Evolutionary conservation across 1,284 basidiomycete genomes (phyloP).

Genomic region (Exsudoporus floridanus): DNA sequence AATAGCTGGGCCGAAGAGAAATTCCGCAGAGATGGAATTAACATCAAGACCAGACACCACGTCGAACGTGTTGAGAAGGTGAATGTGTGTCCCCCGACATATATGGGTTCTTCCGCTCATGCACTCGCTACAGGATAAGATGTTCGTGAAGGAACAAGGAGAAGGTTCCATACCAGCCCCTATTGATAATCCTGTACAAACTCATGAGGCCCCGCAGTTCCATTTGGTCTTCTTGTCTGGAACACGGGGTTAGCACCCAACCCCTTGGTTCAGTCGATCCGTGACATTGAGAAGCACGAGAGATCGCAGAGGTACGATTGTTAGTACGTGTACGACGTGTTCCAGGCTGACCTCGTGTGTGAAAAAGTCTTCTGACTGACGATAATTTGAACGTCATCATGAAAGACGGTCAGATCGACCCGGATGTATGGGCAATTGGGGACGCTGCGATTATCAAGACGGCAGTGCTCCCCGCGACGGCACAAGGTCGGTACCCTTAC

Average conservation of each 20-base stretch:
- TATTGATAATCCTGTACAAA: constrained; percentile 13
- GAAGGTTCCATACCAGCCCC: constrained; percentile 42
- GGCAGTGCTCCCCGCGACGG: constrained; percentile 76
- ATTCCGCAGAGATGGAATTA: constrained; percentile 77
- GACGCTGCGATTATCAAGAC: constrained; percentile 68
- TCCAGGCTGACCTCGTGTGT: constrained; percentile 8
- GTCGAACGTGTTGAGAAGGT: constrained; percentile 78
- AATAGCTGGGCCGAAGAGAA: constrained; percentile 67
- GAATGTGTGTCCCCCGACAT: constrained; percentile 13
- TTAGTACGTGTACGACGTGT: constrained; percentile 3
- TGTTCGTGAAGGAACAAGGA: constrained; percentile 64
- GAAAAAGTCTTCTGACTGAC: constrained; percentile 58
- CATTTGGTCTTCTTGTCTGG: constrained; percentile 85
- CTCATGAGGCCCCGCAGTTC: constrained; percentile 46
- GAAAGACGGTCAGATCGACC: constrained; percentile 56
- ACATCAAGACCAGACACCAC: constrained; percentile 73
- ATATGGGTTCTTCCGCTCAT: constrained; percentile 18
- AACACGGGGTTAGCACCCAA: constrained; percentile 81
- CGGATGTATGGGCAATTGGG: constrained; percentile 82
- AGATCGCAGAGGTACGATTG: constrained; percentile 57
- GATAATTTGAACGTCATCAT: constrained; percentile 60
- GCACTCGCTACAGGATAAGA: constrained; percentile 43
- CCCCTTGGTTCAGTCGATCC: constrained; percentile 66
- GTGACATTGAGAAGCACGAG: constrained; percentile 60
- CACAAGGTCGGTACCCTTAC: constrained; percentile 55